A percentile compares a stretch with the other conserved stretches of the same genome.
Evolutionary conservation across 192 early-diverging fungal genomes (phyloP).

Genomic region (Entophlyctis luteolus): DNA sequence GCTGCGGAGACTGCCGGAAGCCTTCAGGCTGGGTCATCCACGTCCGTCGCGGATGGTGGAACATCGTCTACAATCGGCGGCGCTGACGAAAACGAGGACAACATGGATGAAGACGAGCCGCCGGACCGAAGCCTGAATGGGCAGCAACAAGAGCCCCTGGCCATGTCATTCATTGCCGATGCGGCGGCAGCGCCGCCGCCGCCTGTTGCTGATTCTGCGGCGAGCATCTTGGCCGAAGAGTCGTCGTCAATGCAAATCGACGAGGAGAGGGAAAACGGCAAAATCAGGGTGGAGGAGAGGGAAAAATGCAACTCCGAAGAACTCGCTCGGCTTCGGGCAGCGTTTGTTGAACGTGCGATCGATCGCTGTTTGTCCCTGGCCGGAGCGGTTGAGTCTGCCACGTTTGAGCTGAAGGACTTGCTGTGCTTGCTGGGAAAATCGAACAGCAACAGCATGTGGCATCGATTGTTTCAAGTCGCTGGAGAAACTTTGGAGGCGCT

Average conservation of each 20-base stretch:
- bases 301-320: conserved; percentile 12
- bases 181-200: background rate
- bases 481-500: background rate
- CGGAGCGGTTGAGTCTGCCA: conserved; percentile 54
- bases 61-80: background rate
- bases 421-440: conserved; percentile 54
- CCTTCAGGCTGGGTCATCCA: background rate
- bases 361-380: conserved; percentile 40
- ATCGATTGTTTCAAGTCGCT: conserved; percentile 26
- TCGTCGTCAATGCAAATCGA: background rate
- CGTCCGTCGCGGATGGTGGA: background rate
- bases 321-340: conserved; percentile 39
- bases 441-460: conserved; percentile 31
- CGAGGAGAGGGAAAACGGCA: conserved; percentile 36
- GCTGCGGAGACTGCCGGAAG: background rate
- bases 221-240: background rate
- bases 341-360: conserved; percentile 38
- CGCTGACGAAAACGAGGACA: background rate
- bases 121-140: background rate
- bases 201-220: background rate
- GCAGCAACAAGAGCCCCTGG: background rate
- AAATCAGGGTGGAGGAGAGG: conserved; percentile 39
- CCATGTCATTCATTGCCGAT: conserved; percentile 1
- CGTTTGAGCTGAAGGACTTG: conserved; percentile 67
- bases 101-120: background rate